Percentiles rank a stretch among this genome's conserved stretches.
These are phyloP conservation scores for Tagetes patula DNA, from an alignment of 129 eudicot genomes.

Conservation along the genomic window DNA sequence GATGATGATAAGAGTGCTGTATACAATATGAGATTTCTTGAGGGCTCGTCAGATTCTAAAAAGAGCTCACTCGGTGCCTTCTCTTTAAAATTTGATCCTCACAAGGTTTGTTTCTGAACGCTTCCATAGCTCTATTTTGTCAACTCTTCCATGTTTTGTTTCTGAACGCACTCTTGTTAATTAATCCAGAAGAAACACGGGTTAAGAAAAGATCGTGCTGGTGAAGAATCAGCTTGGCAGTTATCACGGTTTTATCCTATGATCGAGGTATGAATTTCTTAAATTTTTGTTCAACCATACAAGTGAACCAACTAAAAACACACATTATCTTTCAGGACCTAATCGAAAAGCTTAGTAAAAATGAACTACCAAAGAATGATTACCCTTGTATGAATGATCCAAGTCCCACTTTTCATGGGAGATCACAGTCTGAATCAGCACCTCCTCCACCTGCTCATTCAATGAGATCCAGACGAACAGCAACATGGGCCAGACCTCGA, in stretches of 20 bases:
- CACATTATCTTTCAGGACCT: constrained; percentile 62
- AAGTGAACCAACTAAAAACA: neutral
- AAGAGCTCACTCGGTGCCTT: constrained; percentile 58
- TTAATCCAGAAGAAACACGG: constrained; percentile 61
- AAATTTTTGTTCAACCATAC: neutral
- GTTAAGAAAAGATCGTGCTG: constrained; percentile 77
- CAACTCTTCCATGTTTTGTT: neutral
- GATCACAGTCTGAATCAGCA: constrained; percentile 44
- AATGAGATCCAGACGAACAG: constrained; percentile 70
- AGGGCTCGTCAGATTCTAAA: constrained; percentile 64
- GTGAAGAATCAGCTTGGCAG: constrained; percentile 81
- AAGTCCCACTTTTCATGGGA: constrained; percentile 73
- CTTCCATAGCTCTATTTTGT: neutral
- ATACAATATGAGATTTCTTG: constrained; percentile 76
- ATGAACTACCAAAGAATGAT: constrained; percentile 73
- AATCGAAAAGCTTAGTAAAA: constrained; percentile 69
- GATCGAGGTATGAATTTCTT: constrained; percentile 58
- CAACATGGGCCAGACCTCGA: constrained; percentile 92
- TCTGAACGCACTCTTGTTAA: neutral
- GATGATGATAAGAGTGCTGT: constrained; percentile 73
- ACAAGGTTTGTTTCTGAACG: constrained; percentile 45
- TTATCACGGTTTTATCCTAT: constrained; percentile 90
- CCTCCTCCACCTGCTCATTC: constrained; percentile 61
- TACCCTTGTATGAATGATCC: constrained; percentile 96
- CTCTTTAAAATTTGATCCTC: constrained; percentile 67